Percentiles rank a stretch among this genome's conserved stretches.
phyloP scores from a whole-genome alignment of 73 alveolate genomes.

The Tetrahymena elliotti region DNA sequence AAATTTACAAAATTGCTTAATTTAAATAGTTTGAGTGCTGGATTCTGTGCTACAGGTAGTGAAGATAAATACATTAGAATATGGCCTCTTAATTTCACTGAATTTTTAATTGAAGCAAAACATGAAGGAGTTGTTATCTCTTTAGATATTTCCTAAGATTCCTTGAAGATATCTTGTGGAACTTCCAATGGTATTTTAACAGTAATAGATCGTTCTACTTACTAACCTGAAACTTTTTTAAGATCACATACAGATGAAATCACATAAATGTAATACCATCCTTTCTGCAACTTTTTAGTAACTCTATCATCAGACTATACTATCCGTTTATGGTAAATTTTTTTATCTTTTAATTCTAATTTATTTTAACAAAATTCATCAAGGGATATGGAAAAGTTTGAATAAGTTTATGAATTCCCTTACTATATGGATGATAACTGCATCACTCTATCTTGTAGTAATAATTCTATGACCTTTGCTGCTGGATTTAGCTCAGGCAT shows the following conservation, averaged over 20 bases:
- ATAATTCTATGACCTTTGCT: constrained; percentile 51
- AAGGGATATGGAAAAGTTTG: constrained; percentile 59
- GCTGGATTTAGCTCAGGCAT: constrained; percentile 75
- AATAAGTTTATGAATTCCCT: constrained; percentile 68
- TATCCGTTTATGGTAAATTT: constrained; percentile 53
- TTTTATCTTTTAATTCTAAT: background rate
- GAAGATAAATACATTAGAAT: constrained; percentile 86
- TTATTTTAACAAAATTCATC: background rate
- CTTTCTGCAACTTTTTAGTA: constrained; percentile 37
- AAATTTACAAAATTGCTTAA: constrained; percentile 21
- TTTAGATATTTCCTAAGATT: constrained; percentile 89
- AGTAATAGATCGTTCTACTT: constrained; percentile 72
- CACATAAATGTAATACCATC: constrained; percentile 46
- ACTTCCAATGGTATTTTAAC: constrained; percentile 87
- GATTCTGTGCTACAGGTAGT: constrained; percentile 93
- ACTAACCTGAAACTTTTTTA: constrained; percentile 78
- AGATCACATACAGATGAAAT: constrained; percentile 89
- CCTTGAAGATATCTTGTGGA: constrained; percentile 86
- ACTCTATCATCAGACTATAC: constrained; percentile 70
- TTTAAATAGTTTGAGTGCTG: constrained; percentile 13
- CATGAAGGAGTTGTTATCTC: constrained; percentile 91
- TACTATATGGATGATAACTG: constrained; percentile 63
- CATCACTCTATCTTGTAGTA: constrained; percentile 52
- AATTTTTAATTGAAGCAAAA: constrained; percentile 92
- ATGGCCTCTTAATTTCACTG: constrained; percentile 93